Conservation (phyloP, 495 filamentous ascomycete species). For the Hypoxylon fuscum region DNA sequence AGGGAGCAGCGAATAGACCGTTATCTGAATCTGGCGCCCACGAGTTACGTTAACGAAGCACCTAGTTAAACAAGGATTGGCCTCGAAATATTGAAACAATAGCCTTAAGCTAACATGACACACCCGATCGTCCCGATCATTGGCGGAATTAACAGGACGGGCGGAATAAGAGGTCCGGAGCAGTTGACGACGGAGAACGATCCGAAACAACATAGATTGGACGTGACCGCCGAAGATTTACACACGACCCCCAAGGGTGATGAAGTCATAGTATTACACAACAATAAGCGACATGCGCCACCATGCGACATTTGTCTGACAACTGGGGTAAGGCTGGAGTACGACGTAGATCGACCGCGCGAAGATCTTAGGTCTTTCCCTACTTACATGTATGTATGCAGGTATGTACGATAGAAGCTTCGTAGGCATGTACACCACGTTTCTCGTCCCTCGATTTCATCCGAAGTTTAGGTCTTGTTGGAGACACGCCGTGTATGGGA, state of each 20-base stretch:
- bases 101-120: not conserved
- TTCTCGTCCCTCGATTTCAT: not conserved
- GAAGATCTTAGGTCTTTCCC: too few relatives aligned
- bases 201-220: conserved; percentile 1
- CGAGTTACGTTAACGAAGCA: not conserved
- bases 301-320: not conserved
- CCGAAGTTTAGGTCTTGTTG: not conserved
- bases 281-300: conserved; percentile 22
- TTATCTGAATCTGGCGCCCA: too few relatives aligned
- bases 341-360: not conserved
- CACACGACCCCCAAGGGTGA: not conserved
- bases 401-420: too few relatives aligned
- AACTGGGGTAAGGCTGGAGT: conserved; percentile 16
- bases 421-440: too few relatives aligned
- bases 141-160: conserved; percentile 1
- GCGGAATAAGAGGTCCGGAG: conserved; percentile 24
- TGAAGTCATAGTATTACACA: conserved; percentile 31
- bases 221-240: not conserved
- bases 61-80: not conserved
- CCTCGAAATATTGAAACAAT: not conserved
- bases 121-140: conserved; percentile 18
- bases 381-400: too few relatives aligned
- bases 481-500: too few relatives aligned
- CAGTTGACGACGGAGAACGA: not conserved
- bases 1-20: too few relatives aligned